Percentiles rank a stretch among this genome's conserved stretches.
These are phyloP conservation scores for Graphiopsis chlorocephala DNA, from an alignment of 2,329 filamentous ascomycete species.

Conservation along the genomic window DNA sequence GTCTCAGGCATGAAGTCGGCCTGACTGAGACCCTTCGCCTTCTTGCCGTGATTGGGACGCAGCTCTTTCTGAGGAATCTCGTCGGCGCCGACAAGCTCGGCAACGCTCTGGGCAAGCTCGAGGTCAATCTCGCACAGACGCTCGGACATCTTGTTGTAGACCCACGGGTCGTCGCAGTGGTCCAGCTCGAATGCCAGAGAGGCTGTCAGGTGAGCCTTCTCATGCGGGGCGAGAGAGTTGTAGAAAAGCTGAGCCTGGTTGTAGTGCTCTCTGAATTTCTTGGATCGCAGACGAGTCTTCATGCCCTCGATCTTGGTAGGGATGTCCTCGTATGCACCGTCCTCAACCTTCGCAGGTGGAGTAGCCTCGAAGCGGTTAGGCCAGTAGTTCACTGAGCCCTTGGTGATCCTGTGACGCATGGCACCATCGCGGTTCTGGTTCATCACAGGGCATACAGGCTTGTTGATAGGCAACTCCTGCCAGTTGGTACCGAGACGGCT, in stretches of 20 bases:
- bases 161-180: conserved; percentile 75
- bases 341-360: conserved; percentile 59
- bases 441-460: conserved; percentile 47
- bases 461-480: conserved; percentile 75
- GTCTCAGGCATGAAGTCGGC: conserved; percentile 61
- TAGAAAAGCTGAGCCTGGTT: conserved; percentile 80
- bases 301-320: conserved; percentile 64
- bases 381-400: conserved; percentile 75
- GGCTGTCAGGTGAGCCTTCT: conserved; percentile 61
- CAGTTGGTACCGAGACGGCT: conserved; percentile 70
- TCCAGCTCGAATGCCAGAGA: conserved; percentile 71
- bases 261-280: conserved; percentile 75
- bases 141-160: conserved; percentile 68
- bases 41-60: conserved; percentile 64
- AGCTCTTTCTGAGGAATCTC: conserved; percentile 53
- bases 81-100: conserved; percentile 64
- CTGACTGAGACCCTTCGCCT: conserved; percentile 66
- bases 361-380: conserved; percentile 66
- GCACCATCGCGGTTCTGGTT: conserved; percentile 41
- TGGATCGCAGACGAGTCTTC: conserved; percentile 65
- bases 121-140: conserved; percentile 72
- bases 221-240: conserved; percentile 68
- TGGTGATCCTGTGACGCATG: conserved; percentile 69
- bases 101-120: conserved; percentile 65
- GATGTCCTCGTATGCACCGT: conserved; percentile 69